Evolutionary conservation across 2,329 filamentous ascomycete species (phyloP).

Genomic region (Tolypocladium amazonense): DNA sequence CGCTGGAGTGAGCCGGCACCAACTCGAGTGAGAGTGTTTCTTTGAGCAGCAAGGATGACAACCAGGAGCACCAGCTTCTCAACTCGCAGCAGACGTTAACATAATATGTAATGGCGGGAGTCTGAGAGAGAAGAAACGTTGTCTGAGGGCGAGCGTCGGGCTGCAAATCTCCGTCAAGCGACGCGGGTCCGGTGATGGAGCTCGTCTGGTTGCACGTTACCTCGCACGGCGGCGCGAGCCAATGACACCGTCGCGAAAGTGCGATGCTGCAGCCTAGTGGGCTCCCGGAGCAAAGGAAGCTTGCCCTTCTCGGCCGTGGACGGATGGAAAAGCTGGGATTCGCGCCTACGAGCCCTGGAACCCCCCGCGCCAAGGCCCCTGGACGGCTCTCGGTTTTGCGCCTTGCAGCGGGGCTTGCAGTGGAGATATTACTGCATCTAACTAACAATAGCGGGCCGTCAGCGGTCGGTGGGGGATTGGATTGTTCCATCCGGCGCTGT

Average conservation of each 20-base stretch:
- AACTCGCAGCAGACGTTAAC: not conserved
- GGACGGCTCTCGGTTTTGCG: not conserved
- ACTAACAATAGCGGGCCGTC: not conserved
- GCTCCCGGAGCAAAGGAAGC: conserved; percentile 9
- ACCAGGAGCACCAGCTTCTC: not conserved
- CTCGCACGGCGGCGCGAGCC: not conserved
- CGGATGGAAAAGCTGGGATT: not conserved
- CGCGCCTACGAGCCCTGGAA: not conserved
- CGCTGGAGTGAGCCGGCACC: not conserved
- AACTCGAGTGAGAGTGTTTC: not conserved
- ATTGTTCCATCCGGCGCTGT: not conserved
- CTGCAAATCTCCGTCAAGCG: conserved; percentile 4
- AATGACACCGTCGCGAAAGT: not conserved
- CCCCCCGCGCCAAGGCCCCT: not conserved
- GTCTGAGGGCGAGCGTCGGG: not conserved
- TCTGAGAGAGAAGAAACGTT: not conserved
- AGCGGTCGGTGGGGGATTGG: not conserved
- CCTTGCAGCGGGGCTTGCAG: not conserved
- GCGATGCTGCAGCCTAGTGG: not conserved
- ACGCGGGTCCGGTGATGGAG: conserved; percentile 1
- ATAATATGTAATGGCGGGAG: not conserved
- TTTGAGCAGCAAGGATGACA: not conserved
- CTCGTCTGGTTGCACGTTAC: not conserved
- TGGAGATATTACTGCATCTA: not conserved
- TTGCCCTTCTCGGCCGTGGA: conserved; percentile 1